Evolutionary conservation across 208 protist species (phyloP).

Genomic region (Trypanosoma scelopori): DNA sequence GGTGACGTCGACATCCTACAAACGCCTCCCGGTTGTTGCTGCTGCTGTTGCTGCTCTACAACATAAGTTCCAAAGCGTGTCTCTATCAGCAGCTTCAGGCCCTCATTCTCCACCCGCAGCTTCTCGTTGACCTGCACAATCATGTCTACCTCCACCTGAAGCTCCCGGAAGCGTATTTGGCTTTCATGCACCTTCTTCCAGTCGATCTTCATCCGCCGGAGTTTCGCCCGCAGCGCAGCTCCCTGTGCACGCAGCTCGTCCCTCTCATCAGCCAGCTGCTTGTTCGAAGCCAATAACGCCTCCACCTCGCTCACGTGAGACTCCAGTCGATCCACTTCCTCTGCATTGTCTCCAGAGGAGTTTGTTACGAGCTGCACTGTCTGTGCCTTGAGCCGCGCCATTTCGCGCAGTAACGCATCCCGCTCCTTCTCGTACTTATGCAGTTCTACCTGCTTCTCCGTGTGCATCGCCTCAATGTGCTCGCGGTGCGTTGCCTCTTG

Average conservation of each 20-base stretch:
- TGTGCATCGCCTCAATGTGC: slow-evolving; percentile 15
- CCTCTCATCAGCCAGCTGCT: slow-evolving; percentile 5
- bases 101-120: slow-evolving; percentile 28
- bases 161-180: slow-evolving; percentile 27
- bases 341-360: neutral
- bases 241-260: slow-evolving; percentile 20
- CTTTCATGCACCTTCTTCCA: slow-evolving; percentile 37
- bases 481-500: slow-evolving; percentile 11
- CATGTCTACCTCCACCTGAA: slow-evolving; percentile 33
- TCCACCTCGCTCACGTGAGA: neutral
- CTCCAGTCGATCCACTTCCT: neutral
- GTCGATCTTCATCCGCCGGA: slow-evolving; percentile 29
- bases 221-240: slow-evolving; percentile 17
- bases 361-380: slow-evolving; percentile 1
- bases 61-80: neutral
- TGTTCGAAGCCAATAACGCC: neutral
- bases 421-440: slow-evolving; percentile 17
- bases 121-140: slow-evolving; percentile 26
- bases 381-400: neutral
- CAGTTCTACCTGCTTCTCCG: slow-evolving; percentile 11
- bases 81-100: slow-evolving; percentile 23
- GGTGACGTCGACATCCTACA: neutral
- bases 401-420: slow-evolving; percentile 1
- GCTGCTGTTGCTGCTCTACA: neutral
- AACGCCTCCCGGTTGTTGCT: neutral